phyloP scores from a whole-genome alignment of 1,139 yeast genomes.

The Pichia sp. region DNA sequence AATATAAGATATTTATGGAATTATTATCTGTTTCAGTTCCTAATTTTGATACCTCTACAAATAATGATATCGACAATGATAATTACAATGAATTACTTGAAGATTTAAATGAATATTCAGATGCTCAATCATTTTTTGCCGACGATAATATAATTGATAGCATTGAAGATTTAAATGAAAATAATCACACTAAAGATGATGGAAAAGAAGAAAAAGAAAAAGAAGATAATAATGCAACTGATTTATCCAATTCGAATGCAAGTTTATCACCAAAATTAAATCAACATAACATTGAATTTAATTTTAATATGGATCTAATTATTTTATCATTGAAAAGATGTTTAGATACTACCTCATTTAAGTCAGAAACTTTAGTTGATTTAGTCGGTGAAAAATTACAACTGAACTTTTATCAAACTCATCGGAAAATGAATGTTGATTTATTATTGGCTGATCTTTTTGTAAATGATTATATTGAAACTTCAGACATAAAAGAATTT shows the following conservation, averaged over 20 bases:
- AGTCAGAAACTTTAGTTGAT: constrained; percentile 65
- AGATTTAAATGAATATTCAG: constrained; percentile 2
- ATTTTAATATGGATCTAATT: constrained; percentile 60
- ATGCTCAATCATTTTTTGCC: constrained; percentile 2
- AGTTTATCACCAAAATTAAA: constrained; percentile 12
- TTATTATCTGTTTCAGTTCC: constrained; percentile 67
- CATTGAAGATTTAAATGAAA: neutral
- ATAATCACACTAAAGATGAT: too few species aligned
- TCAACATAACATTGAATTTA: constrained; percentile 67
- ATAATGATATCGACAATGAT: constrained; percentile 1
- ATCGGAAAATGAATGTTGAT: constrained; percentile 59
- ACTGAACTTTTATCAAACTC: constrained; percentile 55
- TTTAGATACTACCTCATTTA: constrained; percentile 51
- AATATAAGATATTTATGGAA: constrained; percentile 81
- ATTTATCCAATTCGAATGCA: constrained; percentile 1
- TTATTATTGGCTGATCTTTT: constrained; percentile 58
- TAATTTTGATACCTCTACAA: constrained; percentile 33
- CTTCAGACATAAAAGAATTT: constrained; percentile 54
- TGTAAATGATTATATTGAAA: constrained; percentile 70
- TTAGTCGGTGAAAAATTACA: constrained; percentile 61
- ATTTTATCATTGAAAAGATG: constrained; percentile 64
- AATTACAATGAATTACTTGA: too few species aligned
- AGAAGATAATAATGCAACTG: neutral
- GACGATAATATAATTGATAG: neutral
- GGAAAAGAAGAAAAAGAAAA: too few species aligned